Conservation (phyloP, 164 flowering plant genomes). For the Liquidambar formosana region DNA sequence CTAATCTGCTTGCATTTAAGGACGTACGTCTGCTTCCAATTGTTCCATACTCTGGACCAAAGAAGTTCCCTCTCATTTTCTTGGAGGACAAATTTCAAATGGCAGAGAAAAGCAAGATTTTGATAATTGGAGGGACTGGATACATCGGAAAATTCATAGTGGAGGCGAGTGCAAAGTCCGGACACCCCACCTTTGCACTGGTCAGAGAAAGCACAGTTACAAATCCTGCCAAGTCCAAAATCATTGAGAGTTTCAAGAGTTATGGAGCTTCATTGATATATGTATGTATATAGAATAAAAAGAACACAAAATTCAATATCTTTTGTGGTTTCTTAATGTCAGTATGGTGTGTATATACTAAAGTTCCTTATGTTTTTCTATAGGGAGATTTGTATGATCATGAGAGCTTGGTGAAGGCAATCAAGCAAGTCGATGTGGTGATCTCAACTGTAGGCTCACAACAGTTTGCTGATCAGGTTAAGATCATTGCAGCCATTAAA, state of each 20-base stretch:
- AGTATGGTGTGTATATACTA: background rate
- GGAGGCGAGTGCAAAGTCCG: conserved; percentile 17
- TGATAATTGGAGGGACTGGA: conserved; percentile 24
- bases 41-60: too few relatives aligned
- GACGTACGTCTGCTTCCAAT: too few relatives aligned
- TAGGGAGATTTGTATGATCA: conserved; percentile 43
- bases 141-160: conserved; percentile 21
- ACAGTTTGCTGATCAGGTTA: conserved; percentile 26
- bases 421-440: conserved; percentile 43
- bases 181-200: conserved; percentile 27
- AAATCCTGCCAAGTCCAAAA: conserved; percentile 23
- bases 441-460: conserved; percentile 26
- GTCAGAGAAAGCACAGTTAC: conserved; percentile 27
- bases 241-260: conserved; percentile 34
- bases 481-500: conserved; percentile 39
- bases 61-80: too few relatives aligned
- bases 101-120: conserved; percentile 22
- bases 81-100: background rate
- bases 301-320: too few relatives aligned
- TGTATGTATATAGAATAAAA: conserved; percentile 18
- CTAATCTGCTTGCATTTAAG: too few relatives aligned
- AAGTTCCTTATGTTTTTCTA: background rate
- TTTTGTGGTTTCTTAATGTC: background rate
- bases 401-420: conserved; percentile 38
- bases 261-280: conserved; percentile 24